phyloP scores from a whole-genome alignment of 1,284 basidiomycete species.

The Ceratobasidium sp. region DNA sequence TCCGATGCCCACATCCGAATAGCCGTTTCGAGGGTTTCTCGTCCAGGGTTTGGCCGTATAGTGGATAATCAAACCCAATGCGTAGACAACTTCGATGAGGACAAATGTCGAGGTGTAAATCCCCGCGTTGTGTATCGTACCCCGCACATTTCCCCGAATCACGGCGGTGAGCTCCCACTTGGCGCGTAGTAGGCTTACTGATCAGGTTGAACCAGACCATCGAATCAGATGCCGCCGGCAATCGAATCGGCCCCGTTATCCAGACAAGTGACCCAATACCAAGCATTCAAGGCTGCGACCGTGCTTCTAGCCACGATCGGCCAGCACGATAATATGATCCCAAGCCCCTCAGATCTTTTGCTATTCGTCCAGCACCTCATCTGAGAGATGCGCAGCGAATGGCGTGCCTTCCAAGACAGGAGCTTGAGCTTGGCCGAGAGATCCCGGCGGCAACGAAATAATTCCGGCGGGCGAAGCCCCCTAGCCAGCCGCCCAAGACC shows the following conservation, averaged over 20 bases:
- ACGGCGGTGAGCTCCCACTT: background rate
- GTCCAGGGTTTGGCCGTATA: background rate
- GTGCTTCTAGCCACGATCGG: background rate
- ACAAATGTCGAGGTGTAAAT: background rate
- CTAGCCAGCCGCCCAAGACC: background rate
- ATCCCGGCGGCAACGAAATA: background rate
- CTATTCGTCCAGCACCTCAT: background rate
- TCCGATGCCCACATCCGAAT: background rate
- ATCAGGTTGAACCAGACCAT: background rate
- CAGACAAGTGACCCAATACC: background rate
- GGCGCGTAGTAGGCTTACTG: background rate
- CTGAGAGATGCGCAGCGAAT: background rate
- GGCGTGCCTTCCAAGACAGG: background rate
- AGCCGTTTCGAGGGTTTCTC: background rate
- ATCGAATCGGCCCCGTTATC: background rate
- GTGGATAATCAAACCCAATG: background rate
- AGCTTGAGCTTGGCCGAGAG: background rate
- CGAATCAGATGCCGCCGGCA: background rate
- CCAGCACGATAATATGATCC: background rate
- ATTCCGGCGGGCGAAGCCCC: background rate
- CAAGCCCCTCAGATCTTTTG: background rate
- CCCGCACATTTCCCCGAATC: constrained; percentile 2
- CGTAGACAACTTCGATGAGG: background rate
- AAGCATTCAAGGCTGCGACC: background rate
- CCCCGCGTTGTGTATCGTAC: background rate